Evolutionary conservation across 2,329 filamentous ascomycete genomes (phyloP).

Genomic region (Aspergillus uvarum): DNA sequence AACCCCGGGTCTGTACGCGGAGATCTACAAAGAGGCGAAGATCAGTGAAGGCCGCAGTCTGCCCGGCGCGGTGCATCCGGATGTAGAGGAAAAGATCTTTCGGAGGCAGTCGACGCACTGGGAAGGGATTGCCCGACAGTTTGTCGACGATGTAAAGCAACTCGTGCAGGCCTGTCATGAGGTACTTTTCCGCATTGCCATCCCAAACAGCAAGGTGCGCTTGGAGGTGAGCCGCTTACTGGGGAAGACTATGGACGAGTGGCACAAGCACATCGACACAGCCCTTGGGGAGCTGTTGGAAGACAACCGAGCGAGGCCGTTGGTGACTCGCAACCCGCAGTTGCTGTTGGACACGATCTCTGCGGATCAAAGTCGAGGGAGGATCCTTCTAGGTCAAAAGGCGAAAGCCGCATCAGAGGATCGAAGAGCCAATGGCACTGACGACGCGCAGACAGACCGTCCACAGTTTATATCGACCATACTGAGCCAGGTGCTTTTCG

Average conservation of each 20-base stretch:
- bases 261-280: too few species aligned
- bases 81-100: constrained; percentile 15
- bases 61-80: constrained; percentile 15
- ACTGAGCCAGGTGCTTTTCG: too few species aligned
- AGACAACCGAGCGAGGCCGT: too few species aligned
- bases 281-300: too few species aligned
- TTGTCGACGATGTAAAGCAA: neutral
- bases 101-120: constrained; percentile 13
- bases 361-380: too few species aligned
- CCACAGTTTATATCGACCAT: too few species aligned
- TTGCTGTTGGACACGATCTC: too few species aligned
- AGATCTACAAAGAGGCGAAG: constrained; percentile 15
- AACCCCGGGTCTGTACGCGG: neutral
- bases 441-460: too few species aligned
- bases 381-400: too few species aligned
- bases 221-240: constrained; percentile 10
- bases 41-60: constrained; percentile 12
- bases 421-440: too few species aligned
- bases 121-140: neutral
- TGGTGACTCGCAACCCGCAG: too few species aligned
- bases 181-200: constrained; percentile 9
- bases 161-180: constrained; percentile 7
- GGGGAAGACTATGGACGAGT: neutral
- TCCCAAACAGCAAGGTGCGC: constrained; percentile 14
- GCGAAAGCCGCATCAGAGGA: too few species aligned